A percentile compares a stretch with the other conserved stretches of the same genome.
phyloP scores from a whole-genome alignment of 176 grass and related monocot species.

The Triticum aestivum region IWGSC_CS_RefSeq_v2.1 NC_057796.1:13227109-13227608 shows the following conservation, averaged over 20 bases:
- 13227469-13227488: background rate
- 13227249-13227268: background rate
- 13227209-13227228: too few relatives aligned
- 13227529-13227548: slow-evolving; percentile 15
- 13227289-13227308: background rate
- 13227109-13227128: too few relatives aligned
- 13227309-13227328: background rate
- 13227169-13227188: too few relatives aligned
- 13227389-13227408: background rate
- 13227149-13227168: too few relatives aligned
- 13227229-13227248: background rate
- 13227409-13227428: background rate
- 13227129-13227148: too few relatives aligned
- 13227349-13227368: background rate
- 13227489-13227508: background rate
- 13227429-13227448: background rate
- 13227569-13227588: slow-evolving; percentile 21
- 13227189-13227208: too few relatives aligned
- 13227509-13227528: slow-evolving; percentile 8
- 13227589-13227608: slow-evolving; percentile 19
- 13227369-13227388: background rate
- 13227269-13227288: background rate
- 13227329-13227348: background rate
- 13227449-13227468: background rate
- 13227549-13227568: background rate